phyloP scores from a whole-genome alignment of 2,329 filamentous ascomycete genomes.

The Microdochium trichocladiopsis region DNA sequence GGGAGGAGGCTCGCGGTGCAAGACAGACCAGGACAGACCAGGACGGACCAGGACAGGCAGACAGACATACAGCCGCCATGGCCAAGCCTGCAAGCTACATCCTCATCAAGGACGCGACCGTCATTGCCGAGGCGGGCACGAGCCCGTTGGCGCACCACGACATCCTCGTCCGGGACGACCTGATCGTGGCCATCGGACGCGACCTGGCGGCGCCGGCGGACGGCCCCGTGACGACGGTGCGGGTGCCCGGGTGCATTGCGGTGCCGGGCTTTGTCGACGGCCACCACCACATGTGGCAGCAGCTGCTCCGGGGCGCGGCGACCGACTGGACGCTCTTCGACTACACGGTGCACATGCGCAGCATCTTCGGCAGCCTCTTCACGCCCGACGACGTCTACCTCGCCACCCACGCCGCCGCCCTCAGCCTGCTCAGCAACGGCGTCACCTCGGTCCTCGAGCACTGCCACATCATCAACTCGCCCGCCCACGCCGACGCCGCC shows the following conservation, averaged over 20 bases:
- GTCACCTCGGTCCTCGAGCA: background rate
- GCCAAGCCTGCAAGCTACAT: background rate
- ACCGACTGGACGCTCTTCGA: conserved; percentile 37
- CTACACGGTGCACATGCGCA: conserved; percentile 31
- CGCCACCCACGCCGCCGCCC: conserved; percentile 33
- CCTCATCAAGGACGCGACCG: background rate
- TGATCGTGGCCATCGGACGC: background rate
- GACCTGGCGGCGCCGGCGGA: background rate
- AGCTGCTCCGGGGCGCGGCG: conserved; percentile 17
- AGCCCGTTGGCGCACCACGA: background rate
- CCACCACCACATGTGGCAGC: conserved; percentile 40
- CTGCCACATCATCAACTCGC: conserved; percentile 10
- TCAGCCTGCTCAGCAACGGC: conserved; percentile 37
- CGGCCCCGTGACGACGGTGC: conserved; percentile 4
- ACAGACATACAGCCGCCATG: background rate
- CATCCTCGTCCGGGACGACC: background rate
- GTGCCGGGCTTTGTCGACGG: conserved; percentile 25
- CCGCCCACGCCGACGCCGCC: conserved; percentile 32
- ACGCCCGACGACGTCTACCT: conserved; percentile 38
- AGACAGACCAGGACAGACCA: background rate
- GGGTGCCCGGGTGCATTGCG: background rate
- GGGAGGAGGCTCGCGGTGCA: background rate
- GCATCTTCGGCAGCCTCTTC: conserved; percentile 35
- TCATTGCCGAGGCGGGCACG: background rate
- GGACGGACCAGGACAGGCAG: too few species aligned